Conservation (phyloP, 495 filamentous ascomycete species). For the Aspergillus incahuasiensis region DNA sequence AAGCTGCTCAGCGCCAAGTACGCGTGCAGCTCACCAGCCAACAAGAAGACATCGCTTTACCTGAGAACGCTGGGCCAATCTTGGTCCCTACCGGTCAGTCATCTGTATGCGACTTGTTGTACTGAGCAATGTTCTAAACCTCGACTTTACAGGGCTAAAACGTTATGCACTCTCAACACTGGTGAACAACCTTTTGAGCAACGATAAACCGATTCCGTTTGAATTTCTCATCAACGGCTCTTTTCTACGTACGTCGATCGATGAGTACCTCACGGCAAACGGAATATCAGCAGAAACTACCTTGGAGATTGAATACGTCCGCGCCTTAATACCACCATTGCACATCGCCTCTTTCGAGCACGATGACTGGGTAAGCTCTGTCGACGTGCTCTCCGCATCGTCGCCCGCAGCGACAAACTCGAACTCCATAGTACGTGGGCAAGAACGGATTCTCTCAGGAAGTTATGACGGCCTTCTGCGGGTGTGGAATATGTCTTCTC, state of each 20-base stretch:
- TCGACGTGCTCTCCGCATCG: constrained; percentile 72
- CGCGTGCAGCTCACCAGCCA: constrained; percentile 57
- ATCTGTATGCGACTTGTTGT: constrained; percentile 7
- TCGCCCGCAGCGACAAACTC: constrained; percentile 56
- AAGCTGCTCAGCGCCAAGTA: constrained; percentile 48
- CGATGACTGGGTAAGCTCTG: constrained; percentile 92
- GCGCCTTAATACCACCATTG: constrained; percentile 79
- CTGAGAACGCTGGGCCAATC: constrained; percentile 58
- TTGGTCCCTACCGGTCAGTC: constrained; percentile 58
- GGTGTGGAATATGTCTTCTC: constrained; percentile 83
- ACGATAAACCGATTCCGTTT: constrained; percentile 76
- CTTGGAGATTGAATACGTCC: constrained; percentile 86
- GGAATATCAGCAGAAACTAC: constrained; percentile 85
- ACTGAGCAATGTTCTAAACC: constrained; percentile 11
- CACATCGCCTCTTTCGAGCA: constrained; percentile 87
- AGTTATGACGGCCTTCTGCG: constrained; percentile 84
- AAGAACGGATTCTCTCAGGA: constrained; percentile 75
- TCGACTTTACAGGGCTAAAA: constrained; percentile 57
- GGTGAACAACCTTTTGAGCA: constrained; percentile 85
- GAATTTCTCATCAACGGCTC: constrained; percentile 93
- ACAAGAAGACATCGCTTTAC: constrained; percentile 55
- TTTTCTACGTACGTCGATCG: constrained; percentile 81
- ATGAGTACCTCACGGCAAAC: constrained; percentile 79
- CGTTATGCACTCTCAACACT: constrained; percentile 89
- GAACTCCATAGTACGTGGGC: constrained; percentile 37